Evolutionary conservation across 2,329 filamentous ascomycete genomes (phyloP), one percentile per base, ranked within the genome.

Genomic region (Xylaria sp.): DNA sequence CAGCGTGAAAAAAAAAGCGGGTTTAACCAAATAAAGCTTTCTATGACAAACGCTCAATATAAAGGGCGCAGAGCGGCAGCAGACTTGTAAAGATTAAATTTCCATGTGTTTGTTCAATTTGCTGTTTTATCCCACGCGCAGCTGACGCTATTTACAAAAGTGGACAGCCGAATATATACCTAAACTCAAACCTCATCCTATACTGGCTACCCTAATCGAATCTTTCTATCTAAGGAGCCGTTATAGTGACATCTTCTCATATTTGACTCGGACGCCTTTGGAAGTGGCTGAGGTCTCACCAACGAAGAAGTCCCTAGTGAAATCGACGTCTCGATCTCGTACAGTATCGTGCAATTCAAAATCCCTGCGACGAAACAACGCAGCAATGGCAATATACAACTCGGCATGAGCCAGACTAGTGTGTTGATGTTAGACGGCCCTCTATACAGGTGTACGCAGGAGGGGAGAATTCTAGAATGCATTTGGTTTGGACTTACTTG

Each of bases 221-320:
- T 36, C 33, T 36, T 10, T 36, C 10, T 36, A 36, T 9, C 11
- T 11, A 9, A n/a, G 49, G 7, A 17, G 9, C 17, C 11, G 6
- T 40, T 51, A 56, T 5, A 4, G 20, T 26, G 40, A 51, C 10
- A 7, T 13, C 42, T 57, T 28, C 4, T 53, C 46, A 17, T 71
- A 68, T 40, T 38, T 71, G 13, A 73, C 44, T 11, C 65, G 56
- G 26, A 73, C 69, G 4, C 71, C 71, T 26, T 67, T 65, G 2
- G 40, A 38, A 3, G 51, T 6, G 3, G 57, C 59, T 9, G 71
- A 72, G 6, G 64, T 70, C 46, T 71, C 71, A 13, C 71, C 71
- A 31, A 72, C 66, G 23, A 73, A 71, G 40, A 64, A 73, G 42
- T 73, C 71, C 3, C 71, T 61, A 17, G 63, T 51, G 36, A 72